A percentile compares a stretch with the other conserved stretches of the same genome.
Evolutionary conservation across 208 protist genomes (phyloP).

Genomic region (Trypanosoma lewisi): DNA sequence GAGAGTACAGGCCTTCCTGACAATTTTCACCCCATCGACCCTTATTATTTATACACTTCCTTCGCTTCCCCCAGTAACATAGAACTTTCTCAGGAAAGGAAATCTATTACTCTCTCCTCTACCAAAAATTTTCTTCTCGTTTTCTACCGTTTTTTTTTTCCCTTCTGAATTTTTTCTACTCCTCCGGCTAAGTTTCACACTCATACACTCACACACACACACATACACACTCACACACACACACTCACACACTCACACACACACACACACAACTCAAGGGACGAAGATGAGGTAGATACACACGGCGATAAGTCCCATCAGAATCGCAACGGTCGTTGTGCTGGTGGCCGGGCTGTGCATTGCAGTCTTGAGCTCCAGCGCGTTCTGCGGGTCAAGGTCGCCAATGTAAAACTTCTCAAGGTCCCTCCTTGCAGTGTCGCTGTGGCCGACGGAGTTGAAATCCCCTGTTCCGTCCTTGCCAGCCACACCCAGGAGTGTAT

Average conservation of each 20-base stretch:
- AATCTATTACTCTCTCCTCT: too few species aligned
- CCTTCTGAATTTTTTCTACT: conserved; percentile 4
- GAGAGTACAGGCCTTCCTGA: too few species aligned
- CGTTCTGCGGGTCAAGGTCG: conserved; percentile 62
- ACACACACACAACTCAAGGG: too few species aligned
- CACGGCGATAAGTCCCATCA: conserved; percentile 28
- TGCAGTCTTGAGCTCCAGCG: conserved; percentile 27
- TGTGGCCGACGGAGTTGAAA: conserved; percentile 85
- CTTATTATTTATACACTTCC: too few species aligned
- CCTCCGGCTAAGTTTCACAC: too few species aligned
- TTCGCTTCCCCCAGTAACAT: too few species aligned
- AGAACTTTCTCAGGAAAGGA: too few species aligned
- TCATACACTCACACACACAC: too few species aligned
- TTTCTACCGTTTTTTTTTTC: not conserved
- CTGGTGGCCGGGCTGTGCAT: conserved; percentile 25
- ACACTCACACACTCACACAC: too few species aligned
- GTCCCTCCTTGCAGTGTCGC: conserved; percentile 53
- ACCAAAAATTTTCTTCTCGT: not conserved
- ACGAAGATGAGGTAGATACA: conserved; percentile 23
- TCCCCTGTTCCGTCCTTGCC: conserved; percentile 81
- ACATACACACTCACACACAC: too few species aligned
- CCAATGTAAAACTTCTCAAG: conserved; percentile 81
- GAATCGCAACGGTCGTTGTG: conserved; percentile 30
- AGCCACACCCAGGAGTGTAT: conserved; percentile 78
- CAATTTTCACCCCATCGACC: too few species aligned